phyloP scores from a whole-genome alignment of 331 rosid genomes.

The Erythrophleum ivorense region DNA sequence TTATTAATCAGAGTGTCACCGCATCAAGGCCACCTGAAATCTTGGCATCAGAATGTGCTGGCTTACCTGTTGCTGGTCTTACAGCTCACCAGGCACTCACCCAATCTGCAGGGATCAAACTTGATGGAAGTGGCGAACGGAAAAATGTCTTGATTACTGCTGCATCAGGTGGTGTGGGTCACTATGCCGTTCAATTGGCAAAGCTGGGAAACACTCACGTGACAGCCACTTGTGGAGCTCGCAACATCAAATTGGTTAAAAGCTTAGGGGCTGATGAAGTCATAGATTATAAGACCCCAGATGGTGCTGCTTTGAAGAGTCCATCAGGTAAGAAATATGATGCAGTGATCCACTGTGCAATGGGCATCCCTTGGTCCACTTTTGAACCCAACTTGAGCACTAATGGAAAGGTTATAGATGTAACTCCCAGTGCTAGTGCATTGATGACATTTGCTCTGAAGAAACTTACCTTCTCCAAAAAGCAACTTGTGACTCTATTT shows the following conservation, averaged over 20 bases:
- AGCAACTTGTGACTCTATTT: constrained; percentile 58
- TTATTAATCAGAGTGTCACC: constrained; percentile 48
- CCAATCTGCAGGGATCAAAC: constrained; percentile 66
- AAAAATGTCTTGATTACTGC: constrained; percentile 69
- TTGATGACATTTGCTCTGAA: constrained; percentile 51
- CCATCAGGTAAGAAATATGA: constrained; percentile 82
- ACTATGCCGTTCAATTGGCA: constrained; percentile 80
- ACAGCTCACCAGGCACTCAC: constrained; percentile 81
- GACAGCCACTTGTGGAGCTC: constrained; percentile 85
- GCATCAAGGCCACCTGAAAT: constrained; percentile 57
- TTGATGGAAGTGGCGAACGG: constrained; percentile 58
- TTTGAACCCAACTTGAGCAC: constrained; percentile 63
- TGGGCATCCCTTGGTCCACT: constrained; percentile 71
- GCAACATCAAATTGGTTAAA: constrained; percentile 68
- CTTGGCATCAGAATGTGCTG: constrained; percentile 54
- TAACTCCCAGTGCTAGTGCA: constrained; percentile 54
- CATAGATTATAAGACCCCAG: constrained; percentile 76
- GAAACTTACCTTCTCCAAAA: constrained; percentile 70
- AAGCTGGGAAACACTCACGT: constrained; percentile 79
- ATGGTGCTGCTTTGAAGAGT: constrained; percentile 74
- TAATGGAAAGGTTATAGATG: constrained; percentile 70
- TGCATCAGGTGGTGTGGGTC: constrained; percentile 78
- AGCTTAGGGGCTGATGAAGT: constrained; percentile 90
- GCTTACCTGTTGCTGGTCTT: constrained; percentile 66
- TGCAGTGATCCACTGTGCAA: constrained; percentile 65